Evolutionary conservation across 352 stramenopile genomes (phyloP).

Genomic region (Pythium dissimile): DNA sequence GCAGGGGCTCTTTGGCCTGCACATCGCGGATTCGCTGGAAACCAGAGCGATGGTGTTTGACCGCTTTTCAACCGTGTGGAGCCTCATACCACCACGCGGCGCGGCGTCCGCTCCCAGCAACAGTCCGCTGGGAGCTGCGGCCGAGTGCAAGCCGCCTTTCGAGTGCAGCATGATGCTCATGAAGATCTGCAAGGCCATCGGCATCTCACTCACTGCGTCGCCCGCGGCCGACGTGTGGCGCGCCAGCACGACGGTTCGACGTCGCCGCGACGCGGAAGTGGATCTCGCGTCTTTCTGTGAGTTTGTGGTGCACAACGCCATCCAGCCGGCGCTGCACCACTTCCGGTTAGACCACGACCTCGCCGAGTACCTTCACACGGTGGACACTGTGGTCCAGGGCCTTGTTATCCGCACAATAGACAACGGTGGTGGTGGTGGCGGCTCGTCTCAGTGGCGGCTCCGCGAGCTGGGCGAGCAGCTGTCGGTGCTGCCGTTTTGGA

Average conservation of each 20-base stretch:
- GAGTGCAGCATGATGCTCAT: slow-evolving; percentile 56
- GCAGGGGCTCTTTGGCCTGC: slow-evolving; percentile 28
- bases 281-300: slow-evolving; percentile 51
- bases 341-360: slow-evolving; percentile 41
- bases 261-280: slow-evolving; percentile 26
- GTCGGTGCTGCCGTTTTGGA: slow-evolving; percentile 37
- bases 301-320: slow-evolving; percentile 33
- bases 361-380: slow-evolving; percentile 35
- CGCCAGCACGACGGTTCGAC: slow-evolving; percentile 9
- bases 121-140: neutral
- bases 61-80: slow-evolving; percentile 40
- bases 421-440: too few species aligned
- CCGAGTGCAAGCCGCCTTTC: slow-evolving; percentile 32
- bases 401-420: slow-evolving; percentile 27
- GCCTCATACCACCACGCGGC: slow-evolving; percentile 23
- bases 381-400: slow-evolving; percentile 41
- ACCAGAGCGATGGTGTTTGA: slow-evolving; percentile 29
- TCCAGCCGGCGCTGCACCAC: slow-evolving; percentile 53
- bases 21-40: slow-evolving; percentile 29
- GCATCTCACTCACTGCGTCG: slow-evolving; percentile 30
- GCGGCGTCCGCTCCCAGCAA: neutral
- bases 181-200: slow-evolving; percentile 52
- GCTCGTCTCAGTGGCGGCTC: slow-evolving; percentile 23
- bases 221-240: slow-evolving; percentile 10
- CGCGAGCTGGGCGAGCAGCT: slow-evolving; percentile 46